These are phyloP conservation scores for Mycena citricolor DNA, from an alignment of 1,284 basidiomycete genomes.

Conservation along the genomic window DNA sequence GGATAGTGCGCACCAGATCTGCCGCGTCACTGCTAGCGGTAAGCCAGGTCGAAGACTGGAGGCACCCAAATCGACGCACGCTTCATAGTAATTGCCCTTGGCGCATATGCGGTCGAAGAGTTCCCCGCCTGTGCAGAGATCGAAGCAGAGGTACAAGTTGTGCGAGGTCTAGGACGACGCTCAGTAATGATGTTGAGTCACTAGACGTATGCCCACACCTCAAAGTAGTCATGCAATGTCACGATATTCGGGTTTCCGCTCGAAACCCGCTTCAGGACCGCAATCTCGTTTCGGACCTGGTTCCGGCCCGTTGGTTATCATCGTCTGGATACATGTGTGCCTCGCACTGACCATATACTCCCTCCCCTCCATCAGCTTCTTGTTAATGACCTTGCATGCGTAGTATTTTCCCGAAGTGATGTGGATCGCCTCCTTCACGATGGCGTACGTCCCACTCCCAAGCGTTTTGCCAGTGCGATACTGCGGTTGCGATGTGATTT, in stretches of 20 bases:
- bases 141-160: slow-evolving; percentile 93
- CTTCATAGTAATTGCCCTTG: slow-evolving; percentile 94
- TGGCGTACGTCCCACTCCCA: slow-evolving; percentile 88
- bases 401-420: slow-evolving; percentile 86
- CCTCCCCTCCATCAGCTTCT: slow-evolving; percentile 93
- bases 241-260: slow-evolving; percentile 88
- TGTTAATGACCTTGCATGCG: slow-evolving; percentile 93
- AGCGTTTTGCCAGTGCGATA: slow-evolving; percentile 90
- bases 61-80: too few relatives aligned
- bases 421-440: slow-evolving; percentile 94
- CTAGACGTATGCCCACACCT: slow-evolving; percentile 48
- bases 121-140: slow-evolving; percentile 96
- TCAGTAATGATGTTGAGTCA: too few relatives aligned
- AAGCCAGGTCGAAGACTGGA: too few relatives aligned
- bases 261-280: slow-evolving; percentile 91
- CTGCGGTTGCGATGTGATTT: slow-evolving; percentile 38
- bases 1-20: slow-evolving; percentile 82
- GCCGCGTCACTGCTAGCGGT: slow-evolving; percentile 91
- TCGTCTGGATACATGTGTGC: slow-evolving; percentile 5
- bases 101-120: slow-evolving; percentile 99
- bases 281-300: slow-evolving; percentile 94
- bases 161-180: slow-evolving; percentile 69
- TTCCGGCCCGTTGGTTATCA: slow-evolving; percentile 4
- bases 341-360: slow-evolving; percentile 73
- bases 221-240: slow-evolving; percentile 94